Percentiles rank a stretch among this genome's conserved stretches.
These are phyloP conservation scores for Pestalotiopsis sp. DNA, from an alignment of 2,329 filamentous ascomycete genomes.

Conservation along the genomic window DNA sequence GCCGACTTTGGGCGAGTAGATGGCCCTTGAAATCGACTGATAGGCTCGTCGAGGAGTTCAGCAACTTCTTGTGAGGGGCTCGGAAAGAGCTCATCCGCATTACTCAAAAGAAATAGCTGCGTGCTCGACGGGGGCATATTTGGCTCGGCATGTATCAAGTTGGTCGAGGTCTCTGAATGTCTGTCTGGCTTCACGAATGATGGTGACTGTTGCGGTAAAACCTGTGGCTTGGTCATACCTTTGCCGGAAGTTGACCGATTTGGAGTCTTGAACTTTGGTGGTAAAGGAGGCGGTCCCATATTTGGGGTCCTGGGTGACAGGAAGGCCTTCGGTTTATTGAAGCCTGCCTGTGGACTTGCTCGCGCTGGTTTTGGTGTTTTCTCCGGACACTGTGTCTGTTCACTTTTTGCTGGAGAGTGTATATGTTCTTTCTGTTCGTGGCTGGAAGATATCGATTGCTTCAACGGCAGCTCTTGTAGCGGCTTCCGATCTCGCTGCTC, in stretches of 20 bases:
- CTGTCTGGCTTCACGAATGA: background rate
- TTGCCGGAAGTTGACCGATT: constrained; percentile 2
- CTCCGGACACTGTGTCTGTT: background rate
- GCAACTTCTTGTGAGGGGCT: constrained; percentile 55
- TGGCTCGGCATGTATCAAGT: constrained; percentile 2
- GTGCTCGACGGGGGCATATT: constrained; percentile 41
- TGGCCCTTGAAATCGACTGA: constrained; percentile 22
- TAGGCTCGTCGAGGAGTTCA: constrained; percentile 46
- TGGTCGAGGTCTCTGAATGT: background rate
- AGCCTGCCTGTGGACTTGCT: background rate
- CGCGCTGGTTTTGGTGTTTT: background rate
- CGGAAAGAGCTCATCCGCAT: constrained; percentile 55
- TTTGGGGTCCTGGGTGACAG: constrained; percentile 14
- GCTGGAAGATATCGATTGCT: background rate
- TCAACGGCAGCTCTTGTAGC: background rate
- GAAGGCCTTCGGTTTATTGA: background rate
- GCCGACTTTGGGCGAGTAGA: constrained; percentile 9
- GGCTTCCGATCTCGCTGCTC: background rate
- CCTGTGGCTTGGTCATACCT: constrained; percentile 17
- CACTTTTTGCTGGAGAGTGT: too few species aligned
- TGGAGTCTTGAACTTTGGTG: constrained; percentile 25
- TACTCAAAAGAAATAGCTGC: constrained; percentile 49
- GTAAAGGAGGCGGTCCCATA: constrained; percentile 26
- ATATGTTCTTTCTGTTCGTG: background rate
- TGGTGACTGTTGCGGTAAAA: constrained; percentile 19